These are phyloP conservation scores for Arachnopeziza araneosa DNA, from an alignment of 2,329 filamentous ascomycete species.

Conservation along the genomic window DNA sequence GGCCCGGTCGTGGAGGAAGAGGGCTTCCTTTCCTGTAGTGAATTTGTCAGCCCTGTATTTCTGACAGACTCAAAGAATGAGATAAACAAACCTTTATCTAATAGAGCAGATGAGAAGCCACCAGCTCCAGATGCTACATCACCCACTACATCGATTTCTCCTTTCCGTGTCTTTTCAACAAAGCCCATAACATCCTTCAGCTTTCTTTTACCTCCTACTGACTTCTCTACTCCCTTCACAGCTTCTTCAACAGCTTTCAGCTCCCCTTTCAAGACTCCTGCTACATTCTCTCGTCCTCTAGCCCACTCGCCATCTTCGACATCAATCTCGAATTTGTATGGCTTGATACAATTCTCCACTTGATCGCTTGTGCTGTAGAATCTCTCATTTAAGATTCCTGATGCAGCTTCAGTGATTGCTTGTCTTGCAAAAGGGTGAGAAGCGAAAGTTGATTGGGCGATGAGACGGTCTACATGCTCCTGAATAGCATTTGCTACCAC, in stretches of 20 bases:
- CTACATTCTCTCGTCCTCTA: slow-evolving; percentile 77
- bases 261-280: slow-evolving; percentile 77
- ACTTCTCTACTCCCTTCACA: slow-evolving; percentile 66
- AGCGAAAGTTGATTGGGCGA: slow-evolving; percentile 76
- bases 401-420: slow-evolving; percentile 87
- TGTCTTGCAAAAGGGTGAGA: slow-evolving; percentile 87
- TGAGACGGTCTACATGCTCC: slow-evolving; percentile 71
- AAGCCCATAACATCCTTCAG: slow-evolving; percentile 85
- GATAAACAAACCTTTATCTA: slow-evolving; percentile 64
- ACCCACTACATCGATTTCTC: slow-evolving; percentile 78
- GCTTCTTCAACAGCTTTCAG: slow-evolving; percentile 78
- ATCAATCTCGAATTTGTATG: slow-evolving; percentile 97
- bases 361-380: slow-evolving; percentile 98
- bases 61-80: not conserved
- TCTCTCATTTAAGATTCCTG: slow-evolving; percentile 83
- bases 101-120: slow-evolving; percentile 81
- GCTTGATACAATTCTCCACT: slow-evolving; percentile 98
- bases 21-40: slow-evolving; percentile 72
- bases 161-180: slow-evolving; percentile 82
- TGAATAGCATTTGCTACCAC: slow-evolving; percentile 88
- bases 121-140: slow-evolving; percentile 81
- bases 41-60: not conserved
- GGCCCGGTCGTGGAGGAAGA: slow-evolving; percentile 88
- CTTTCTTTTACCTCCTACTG: slow-evolving; percentile 76
- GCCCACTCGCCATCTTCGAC: slow-evolving; percentile 87